Evolutionary conservation across 2,329 filamentous ascomycete species (phyloP).

Genomic region (Aureobasidium sp.): DNA sequence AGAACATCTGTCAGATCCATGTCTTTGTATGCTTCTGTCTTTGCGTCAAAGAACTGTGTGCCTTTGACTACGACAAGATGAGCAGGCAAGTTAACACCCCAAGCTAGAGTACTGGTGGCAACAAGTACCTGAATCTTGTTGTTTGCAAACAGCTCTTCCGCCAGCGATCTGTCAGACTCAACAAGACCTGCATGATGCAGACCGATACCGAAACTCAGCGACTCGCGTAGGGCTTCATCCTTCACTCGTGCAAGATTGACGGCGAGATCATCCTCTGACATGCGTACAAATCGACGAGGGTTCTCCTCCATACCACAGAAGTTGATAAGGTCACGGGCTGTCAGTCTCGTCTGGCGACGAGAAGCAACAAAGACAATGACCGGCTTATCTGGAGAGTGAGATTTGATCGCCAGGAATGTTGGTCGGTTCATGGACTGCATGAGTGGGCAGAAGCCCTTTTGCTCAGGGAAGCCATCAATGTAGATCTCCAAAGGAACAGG

Average conservation of each 20-base stretch:
- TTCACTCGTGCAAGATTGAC: constrained; percentile 83
- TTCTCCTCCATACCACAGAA: constrained; percentile 98
- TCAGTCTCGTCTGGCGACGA: constrained; percentile 85
- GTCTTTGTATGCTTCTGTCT: constrained; percentile 94
- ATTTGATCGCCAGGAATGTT: constrained; percentile 93
- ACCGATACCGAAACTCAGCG: constrained; percentile 94
- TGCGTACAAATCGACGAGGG: constrained; percentile 80
- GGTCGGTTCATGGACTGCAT: constrained; percentile 99
- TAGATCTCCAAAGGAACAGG: constrained; percentile 93
- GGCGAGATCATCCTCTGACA: constrained; percentile 90
- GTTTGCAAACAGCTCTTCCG: constrained; percentile 90
- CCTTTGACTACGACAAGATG: constrained; percentile 97
- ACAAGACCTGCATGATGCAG: constrained; percentile 95
- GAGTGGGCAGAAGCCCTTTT: constrained; percentile 87
- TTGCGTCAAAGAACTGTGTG: constrained; percentile 96
- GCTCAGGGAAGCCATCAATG: constrained; percentile 94
- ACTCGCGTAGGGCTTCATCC: constrained; percentile 84
- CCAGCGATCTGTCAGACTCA: constrained; percentile 81
- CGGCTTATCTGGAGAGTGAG: constrained; percentile 89
- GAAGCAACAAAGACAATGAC: constrained; percentile 98
- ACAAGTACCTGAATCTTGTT: constrained; percentile 98
- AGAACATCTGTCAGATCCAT: constrained; percentile 98
- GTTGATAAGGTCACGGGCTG: constrained; percentile 93
- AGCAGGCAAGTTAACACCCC: constrained; percentile 95
- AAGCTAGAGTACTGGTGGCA: constrained; percentile 90